These are phyloP conservation scores for Aspergillus sp. DNA, from an alignment of 2,329 filamentous ascomycete genomes.

Conservation along the genomic window DNA sequence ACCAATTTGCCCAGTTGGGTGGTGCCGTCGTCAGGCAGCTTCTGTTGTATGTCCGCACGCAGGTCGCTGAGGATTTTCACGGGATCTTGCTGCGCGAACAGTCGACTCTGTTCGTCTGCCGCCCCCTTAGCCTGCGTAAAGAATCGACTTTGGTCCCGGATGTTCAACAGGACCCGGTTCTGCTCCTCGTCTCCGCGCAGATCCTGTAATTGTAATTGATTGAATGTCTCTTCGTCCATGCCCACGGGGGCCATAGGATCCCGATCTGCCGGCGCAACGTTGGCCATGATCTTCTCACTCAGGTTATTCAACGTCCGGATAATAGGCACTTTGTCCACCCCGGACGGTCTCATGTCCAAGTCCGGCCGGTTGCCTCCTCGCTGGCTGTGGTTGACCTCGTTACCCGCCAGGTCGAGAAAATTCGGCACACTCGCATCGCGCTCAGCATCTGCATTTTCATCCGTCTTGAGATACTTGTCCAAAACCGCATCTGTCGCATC, in stretches of 20 bases:
- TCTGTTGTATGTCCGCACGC: slow-evolving; percentile 49
- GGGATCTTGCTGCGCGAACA: slow-evolving; percentile 64
- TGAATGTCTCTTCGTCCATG: slow-evolving; percentile 64
- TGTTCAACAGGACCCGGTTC: slow-evolving; percentile 71
- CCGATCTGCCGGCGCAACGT: slow-evolving; percentile 71
- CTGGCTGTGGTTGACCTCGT: slow-evolving; percentile 89
- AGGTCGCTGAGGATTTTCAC: slow-evolving; percentile 58
- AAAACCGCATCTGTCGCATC: slow-evolving; percentile 72
- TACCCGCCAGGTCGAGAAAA: slow-evolving; percentile 86
- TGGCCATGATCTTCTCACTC: slow-evolving; percentile 86
- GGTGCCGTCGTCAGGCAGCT: slow-evolving; percentile 47
- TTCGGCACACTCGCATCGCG: slow-evolving; percentile 63
- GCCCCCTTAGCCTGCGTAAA: slow-evolving; percentile 50
- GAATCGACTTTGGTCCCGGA: slow-evolving; percentile 79
- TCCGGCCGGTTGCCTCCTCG: slow-evolving; percentile 81
- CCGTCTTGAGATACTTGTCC: slow-evolving; percentile 73
- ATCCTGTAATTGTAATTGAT: slow-evolving; percentile 69
- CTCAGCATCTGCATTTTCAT: slow-evolving; percentile 47
- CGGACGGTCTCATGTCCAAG: slow-evolving; percentile 73
- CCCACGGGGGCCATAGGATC: slow-evolving; percentile 57
- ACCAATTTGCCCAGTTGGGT: slow-evolving; percentile 58
- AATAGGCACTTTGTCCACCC: slow-evolving; percentile 72
- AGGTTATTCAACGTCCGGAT: slow-evolving; percentile 81
- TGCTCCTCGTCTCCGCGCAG: slow-evolving; percentile 66
- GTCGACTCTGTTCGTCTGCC: slow-evolving; percentile 40